Percentiles rank a stretch among this genome's conserved stretches.
phyloP scores from a whole-genome alignment of 2,329 filamentous ascomycete genomes.

The Pseudogymnoascus sp. region DNA sequence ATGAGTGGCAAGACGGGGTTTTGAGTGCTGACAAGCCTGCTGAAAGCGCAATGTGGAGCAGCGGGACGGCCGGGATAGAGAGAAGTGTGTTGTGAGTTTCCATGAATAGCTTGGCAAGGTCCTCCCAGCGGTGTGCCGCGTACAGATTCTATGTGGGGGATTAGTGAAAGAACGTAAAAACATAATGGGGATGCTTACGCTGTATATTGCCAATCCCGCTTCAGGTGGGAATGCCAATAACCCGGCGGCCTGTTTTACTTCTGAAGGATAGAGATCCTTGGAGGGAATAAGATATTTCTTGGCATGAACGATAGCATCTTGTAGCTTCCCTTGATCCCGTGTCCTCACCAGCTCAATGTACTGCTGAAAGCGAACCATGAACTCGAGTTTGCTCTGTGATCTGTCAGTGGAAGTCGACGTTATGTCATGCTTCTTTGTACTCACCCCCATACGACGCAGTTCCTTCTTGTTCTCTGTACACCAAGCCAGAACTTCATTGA shows the following conservation, averaged over 20 bases:
- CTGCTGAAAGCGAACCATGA: constrained; percentile 87
- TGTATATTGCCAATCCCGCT: constrained; percentile 50
- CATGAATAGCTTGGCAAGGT: constrained; percentile 73
- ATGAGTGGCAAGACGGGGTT: constrained; percentile 82
- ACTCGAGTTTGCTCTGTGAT: constrained; percentile 70
- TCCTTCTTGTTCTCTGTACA: constrained; percentile 90
- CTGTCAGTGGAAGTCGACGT: not conserved
- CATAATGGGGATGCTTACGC: not conserved
- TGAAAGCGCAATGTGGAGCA: constrained; percentile 83
- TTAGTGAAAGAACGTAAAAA: not conserved
- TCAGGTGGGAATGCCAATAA: constrained; percentile 67
- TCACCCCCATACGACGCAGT: constrained; percentile 74
- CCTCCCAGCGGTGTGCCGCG: constrained; percentile 61
- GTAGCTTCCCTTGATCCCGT: constrained; percentile 52
- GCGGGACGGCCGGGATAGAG: constrained; percentile 69
- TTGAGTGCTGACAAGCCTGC: constrained; percentile 92
- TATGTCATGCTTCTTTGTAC: constrained; percentile 22
- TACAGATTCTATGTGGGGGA: constrained; percentile 54
- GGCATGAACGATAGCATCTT: constrained; percentile 75
- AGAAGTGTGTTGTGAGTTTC: constrained; percentile 81
- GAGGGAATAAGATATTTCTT: constrained; percentile 72
- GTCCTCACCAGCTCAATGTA: constrained; percentile 84
- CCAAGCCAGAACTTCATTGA: constrained; percentile 77
- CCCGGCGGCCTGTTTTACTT: constrained; percentile 67
- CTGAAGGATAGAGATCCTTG: constrained; percentile 56